These are phyloP conservation scores for Globisporangium polare DNA, from an alignment of 352 stramenopile species.

Conservation along the genomic window DNA sequence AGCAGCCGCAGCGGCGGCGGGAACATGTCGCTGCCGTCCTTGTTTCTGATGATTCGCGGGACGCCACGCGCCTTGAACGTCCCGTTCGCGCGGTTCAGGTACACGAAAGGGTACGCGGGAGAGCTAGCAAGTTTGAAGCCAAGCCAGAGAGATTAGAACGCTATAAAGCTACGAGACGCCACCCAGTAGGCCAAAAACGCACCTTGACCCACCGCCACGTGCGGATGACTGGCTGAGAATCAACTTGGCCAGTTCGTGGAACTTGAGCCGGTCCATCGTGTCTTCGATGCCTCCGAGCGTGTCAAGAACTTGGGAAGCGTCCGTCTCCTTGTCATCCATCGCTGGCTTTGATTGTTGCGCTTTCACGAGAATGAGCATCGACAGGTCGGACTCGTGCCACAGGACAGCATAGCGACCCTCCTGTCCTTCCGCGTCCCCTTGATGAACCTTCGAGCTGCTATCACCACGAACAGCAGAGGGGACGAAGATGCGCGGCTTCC, in stretches of 20 bases:
- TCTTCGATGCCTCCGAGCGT: conserved; percentile 11
- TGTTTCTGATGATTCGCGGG: conserved; percentile 48
- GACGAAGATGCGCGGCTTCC: conserved; percentile 36
- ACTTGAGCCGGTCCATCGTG: conserved; percentile 18
- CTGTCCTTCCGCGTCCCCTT: neutral
- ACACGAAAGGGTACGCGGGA: conserved; percentile 37
- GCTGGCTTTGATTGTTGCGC: conserved; percentile 17
- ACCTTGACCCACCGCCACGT: neutral
- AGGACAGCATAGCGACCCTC: conserved; percentile 19
- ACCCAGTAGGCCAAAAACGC: no score
- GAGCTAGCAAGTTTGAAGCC: no score
- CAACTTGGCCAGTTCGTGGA: conserved; percentile 33
- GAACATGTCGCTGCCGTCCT: conserved; percentile 39
- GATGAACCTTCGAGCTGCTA: neutral
- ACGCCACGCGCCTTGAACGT: conserved; percentile 47
- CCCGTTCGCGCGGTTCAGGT: conserved; percentile 53
- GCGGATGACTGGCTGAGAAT: conserved; percentile 19
- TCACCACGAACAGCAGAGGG: neutral
- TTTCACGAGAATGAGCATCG: conserved; percentile 38
- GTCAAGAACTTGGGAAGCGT: conserved; percentile 5
- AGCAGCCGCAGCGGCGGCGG: conserved; percentile 39
- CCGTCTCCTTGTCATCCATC: neutral
- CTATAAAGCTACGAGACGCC: no score
- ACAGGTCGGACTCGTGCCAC: conserved; percentile 54
- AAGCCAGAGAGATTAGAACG: no score